Conservation (phyloP, 2,329 filamentous ascomycete genomes). For the Juglanconis sp. region DNA sequence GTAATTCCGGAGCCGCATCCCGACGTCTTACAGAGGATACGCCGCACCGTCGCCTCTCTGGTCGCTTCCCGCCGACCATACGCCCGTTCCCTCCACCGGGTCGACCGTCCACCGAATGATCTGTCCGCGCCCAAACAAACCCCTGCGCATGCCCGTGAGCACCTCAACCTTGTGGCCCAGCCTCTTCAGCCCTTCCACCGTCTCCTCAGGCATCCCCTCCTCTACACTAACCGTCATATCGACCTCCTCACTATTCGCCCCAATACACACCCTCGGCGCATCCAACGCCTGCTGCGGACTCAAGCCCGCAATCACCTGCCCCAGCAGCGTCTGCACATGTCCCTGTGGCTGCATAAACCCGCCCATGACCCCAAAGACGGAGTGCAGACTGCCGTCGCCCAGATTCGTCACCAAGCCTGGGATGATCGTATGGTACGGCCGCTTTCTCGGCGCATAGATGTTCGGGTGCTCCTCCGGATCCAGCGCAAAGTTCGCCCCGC, state of each 20-base stretch:
- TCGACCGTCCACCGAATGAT: conserved; percentile 78
- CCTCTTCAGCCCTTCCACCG: conserved; percentile 61
- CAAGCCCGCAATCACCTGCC: conserved; percentile 78
- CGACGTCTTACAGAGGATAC: conserved; percentile 42
- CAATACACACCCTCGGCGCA: conserved; percentile 85
- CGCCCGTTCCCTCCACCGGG: conserved; percentile 58
- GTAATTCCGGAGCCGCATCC: background rate
- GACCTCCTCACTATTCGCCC: conserved; percentile 64
- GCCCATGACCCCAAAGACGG: conserved; percentile 94
- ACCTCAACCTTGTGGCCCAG: conserved; percentile 74
- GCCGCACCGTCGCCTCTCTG: conserved; percentile 76
- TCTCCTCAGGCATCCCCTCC: conserved; percentile 71
- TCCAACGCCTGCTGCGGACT: conserved; percentile 87
- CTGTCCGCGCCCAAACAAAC: conserved; percentile 81
- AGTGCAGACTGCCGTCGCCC: conserved; percentile 70
- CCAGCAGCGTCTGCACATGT: conserved; percentile 87
- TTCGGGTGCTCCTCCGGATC: conserved; percentile 68
- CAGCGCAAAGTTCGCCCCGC: conserved; percentile 82
- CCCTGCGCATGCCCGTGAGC: conserved; percentile 61
- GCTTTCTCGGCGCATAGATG: conserved; percentile 72
- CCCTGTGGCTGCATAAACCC: conserved; percentile 98
- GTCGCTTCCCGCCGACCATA: conserved; percentile 91
- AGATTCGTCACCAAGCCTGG: conserved; percentile 83
- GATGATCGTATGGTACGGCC: conserved; percentile 98
- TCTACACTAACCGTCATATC: conserved; percentile 73